Conservation (phyloP, 306 rosid species). For the Medicago lupulina region DNA sequence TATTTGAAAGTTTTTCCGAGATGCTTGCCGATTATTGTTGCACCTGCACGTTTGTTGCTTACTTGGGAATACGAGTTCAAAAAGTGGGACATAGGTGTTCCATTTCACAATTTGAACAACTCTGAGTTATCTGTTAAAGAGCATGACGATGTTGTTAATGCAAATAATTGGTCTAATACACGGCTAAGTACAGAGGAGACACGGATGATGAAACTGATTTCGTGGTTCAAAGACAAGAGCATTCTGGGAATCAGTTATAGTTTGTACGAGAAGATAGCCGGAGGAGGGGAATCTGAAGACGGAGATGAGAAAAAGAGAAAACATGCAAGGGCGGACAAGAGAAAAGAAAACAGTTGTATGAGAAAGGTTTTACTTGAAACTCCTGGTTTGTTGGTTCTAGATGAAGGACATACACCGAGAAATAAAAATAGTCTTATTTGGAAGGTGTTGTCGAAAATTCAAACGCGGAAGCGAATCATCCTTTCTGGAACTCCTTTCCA, state of each 20-base stretch:
- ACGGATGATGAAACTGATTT: constrained; percentile 40
- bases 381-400: constrained; percentile 50
- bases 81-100: constrained; percentile 45
- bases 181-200: not conserved
- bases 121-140: constrained; percentile 44
- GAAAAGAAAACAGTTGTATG: constrained; percentile 1
- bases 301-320: not conserved
- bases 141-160: not conserved
- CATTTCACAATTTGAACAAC: constrained; percentile 48
- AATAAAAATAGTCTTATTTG: constrained; percentile 43
- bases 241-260: constrained; percentile 48
- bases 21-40: constrained; percentile 46
- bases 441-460: constrained; percentile 41
- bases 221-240: constrained; percentile 46
- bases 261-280: constrained; percentile 25
- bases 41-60: constrained; percentile 45
- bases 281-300: not conserved
- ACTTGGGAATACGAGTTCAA: constrained; percentile 55
- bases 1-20: constrained; percentile 42
- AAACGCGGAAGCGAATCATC: constrained; percentile 42
- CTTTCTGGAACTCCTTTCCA: constrained; percentile 60
- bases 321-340: not conserved
- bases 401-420: constrained; percentile 55
- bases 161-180: not conserved
- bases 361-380: constrained; percentile 34